phyloP scores from a whole-genome alignment of 441 rosid species.

The Bruguiera hainesii region DNA sequence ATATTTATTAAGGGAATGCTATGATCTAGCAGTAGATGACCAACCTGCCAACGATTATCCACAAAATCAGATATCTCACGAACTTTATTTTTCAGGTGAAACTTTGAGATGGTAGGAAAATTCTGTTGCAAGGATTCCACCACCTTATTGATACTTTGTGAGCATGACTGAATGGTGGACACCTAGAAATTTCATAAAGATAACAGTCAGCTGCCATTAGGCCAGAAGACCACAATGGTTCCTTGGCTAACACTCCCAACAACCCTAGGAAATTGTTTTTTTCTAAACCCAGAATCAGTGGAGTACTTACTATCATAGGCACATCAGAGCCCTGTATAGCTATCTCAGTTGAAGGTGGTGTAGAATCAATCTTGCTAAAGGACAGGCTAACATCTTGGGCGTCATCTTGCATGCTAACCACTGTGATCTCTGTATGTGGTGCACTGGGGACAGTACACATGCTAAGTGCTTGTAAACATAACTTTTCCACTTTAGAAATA shows the following conservation, averaged over 20 bases:
- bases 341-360: slow-evolving; percentile 30
- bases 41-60: slow-evolving; percentile 80
- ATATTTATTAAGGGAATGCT: no score
- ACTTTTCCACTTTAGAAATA: slow-evolving; percentile 54
- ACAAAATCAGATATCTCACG: slow-evolving; percentile 65
- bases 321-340: slow-evolving; percentile 55
- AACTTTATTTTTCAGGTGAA: slow-evolving; percentile 56
- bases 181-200: slow-evolving; percentile 37
- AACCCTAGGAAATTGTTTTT: background rate
- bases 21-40: slow-evolving; percentile 12
- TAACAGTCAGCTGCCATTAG: background rate
- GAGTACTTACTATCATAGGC: slow-evolving; percentile 56
- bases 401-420: slow-evolving; percentile 30
- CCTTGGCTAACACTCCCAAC: no score
- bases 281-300: background rate
- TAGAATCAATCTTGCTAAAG: slow-evolving; percentile 29
- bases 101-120: slow-evolving; percentile 55
- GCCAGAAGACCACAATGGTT: background rate
- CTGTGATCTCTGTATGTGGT: slow-evolving; percentile 38
- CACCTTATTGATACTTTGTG: slow-evolving; percentile 48
- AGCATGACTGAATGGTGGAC: slow-evolving; percentile 53
- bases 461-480: slow-evolving; percentile 67
- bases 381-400: slow-evolving; percentile 39
- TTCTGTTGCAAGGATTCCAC: slow-evolving; percentile 62
- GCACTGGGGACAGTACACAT: slow-evolving; percentile 49